These are phyloP conservation scores for Lithohypha guttulata DNA, from an alignment of 2,329 filamentous ascomycete genomes.

Conservation along the genomic window DNA sequence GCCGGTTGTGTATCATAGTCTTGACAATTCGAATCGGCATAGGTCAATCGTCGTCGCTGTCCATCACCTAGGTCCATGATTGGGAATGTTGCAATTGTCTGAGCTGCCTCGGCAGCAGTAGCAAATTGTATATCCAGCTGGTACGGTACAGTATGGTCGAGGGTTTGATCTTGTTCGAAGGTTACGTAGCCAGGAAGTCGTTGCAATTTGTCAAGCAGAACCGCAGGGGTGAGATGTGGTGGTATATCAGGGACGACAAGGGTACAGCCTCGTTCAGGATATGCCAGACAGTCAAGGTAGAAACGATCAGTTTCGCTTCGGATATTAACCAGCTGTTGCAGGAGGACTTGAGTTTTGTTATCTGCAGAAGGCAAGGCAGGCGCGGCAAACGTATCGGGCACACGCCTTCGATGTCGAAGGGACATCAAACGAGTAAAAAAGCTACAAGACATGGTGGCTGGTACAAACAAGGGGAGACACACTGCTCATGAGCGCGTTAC, in stretches of 20 bases:
- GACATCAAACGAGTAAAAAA: constrained; percentile 4
- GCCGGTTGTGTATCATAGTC: not conserved
- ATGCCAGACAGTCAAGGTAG: constrained; percentile 6
- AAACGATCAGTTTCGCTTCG: constrained; percentile 1
- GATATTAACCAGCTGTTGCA: not conserved
- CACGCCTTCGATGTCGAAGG: constrained; percentile 4
- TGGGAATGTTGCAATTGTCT: constrained; percentile 6
- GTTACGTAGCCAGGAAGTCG: not conserved
- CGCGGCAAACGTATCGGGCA: constrained; percentile 2
- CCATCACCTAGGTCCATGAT: constrained; percentile 5
- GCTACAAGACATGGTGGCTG: constrained; percentile 1
- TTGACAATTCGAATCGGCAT: not conserved
- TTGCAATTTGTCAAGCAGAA: not conserved
- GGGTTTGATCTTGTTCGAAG: not conserved
- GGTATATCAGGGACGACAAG: not conserved
- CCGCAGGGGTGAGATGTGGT: not conserved
- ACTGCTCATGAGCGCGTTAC: no score
- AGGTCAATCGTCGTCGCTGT: constrained; percentile 2
- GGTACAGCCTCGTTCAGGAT: constrained; percentile 3
- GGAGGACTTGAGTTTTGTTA: not conserved
- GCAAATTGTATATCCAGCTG: constrained; percentile 11
- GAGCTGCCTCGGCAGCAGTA: constrained; percentile 12
- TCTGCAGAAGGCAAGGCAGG: constrained; percentile 1
- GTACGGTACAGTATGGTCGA: not conserved
- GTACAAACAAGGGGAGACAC: no score